These are phyloP conservation scores for Physaria fendleri DNA, from an alignment of 345 rosid genomes.

Conservation along the genomic window DNA sequence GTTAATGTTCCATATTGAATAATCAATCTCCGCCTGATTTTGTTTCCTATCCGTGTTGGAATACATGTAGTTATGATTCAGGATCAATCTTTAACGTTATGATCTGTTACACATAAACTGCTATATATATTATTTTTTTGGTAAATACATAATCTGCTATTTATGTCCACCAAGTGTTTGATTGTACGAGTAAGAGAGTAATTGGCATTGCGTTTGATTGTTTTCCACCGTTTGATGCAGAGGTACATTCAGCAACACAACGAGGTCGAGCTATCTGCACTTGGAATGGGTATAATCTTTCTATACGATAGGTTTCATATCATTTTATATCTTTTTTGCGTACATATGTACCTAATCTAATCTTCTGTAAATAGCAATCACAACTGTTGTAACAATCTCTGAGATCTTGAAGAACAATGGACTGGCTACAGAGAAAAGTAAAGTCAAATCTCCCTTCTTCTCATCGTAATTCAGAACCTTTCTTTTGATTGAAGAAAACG, in stretches of 20 bases:
- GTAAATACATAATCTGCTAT: not conserved
- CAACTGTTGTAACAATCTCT: constrained; percentile 76
- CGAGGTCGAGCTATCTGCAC: constrained; percentile 90
- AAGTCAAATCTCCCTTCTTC: not conserved
- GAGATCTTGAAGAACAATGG: constrained; percentile 94
- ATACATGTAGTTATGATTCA: not conserved
- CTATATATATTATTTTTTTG: no score
- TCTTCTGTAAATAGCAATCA: constrained; percentile 39
- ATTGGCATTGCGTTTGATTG: not conserved
- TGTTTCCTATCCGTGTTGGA: not conserved
- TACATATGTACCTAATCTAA: not conserved
- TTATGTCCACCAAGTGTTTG: constrained; percentile 4
- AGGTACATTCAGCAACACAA: constrained; percentile 83
- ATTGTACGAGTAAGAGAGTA: not conserved
- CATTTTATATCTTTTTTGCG: not conserved
- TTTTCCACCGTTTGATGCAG: constrained; percentile 32
- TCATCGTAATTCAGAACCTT: not conserved
- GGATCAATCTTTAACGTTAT: not conserved
- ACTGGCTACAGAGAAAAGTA: constrained; percentile 80
- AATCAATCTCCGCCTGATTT: not conserved
- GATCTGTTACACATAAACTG: no score
- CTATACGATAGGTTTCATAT: not conserved
- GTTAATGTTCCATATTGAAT: not conserved
- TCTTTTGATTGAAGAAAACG: not conserved
- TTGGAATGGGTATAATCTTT: constrained; percentile 72